A percentile compares a stretch with the other conserved stretches of the same genome.
Evolutionary conservation across 176 grass and related monocot species (phyloP).

Genomic region (Carex littledalei): DNA sequence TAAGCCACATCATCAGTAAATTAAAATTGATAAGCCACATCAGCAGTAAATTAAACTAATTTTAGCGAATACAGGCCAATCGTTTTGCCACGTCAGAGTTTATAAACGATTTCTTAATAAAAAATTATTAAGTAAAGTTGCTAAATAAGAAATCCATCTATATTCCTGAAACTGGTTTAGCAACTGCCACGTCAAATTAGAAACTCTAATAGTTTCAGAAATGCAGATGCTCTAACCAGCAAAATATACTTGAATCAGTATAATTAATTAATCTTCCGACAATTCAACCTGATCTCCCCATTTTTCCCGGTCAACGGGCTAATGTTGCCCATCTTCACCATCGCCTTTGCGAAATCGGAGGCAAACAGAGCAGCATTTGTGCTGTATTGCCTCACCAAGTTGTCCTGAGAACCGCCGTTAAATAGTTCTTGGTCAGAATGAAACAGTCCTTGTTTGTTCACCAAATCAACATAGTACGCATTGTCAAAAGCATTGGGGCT

Average conservation of each 20-base stretch:
- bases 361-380: slow-evolving; percentile 30
- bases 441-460: slow-evolving; percentile 47
- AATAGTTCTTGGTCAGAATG: slow-evolving; percentile 76
- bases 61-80: no score
- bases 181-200: no score
- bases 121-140: no score
- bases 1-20: no score
- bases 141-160: no score
- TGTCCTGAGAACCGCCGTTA: slow-evolving; percentile 38
- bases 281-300: slow-evolving; percentile 60
- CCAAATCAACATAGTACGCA: slow-evolving; percentile 49
- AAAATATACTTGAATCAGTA: not conserved
- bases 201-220: no score
- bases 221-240: no score
- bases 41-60: no score
- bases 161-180: no score
- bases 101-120: no score
- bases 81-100: no score
- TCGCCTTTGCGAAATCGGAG: slow-evolving; percentile 44
- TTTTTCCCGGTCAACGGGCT: slow-evolving; percentile 21
- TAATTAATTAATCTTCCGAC: slow-evolving; percentile 49
- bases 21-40: no score
- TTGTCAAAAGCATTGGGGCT: slow-evolving; percentile 58
- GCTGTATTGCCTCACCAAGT: slow-evolving; percentile 41
- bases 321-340: slow-evolving; percentile 54